Conservation (phyloP, 2,329 filamentous ascomycete species). For the Verticillium tricorpus region DNA sequence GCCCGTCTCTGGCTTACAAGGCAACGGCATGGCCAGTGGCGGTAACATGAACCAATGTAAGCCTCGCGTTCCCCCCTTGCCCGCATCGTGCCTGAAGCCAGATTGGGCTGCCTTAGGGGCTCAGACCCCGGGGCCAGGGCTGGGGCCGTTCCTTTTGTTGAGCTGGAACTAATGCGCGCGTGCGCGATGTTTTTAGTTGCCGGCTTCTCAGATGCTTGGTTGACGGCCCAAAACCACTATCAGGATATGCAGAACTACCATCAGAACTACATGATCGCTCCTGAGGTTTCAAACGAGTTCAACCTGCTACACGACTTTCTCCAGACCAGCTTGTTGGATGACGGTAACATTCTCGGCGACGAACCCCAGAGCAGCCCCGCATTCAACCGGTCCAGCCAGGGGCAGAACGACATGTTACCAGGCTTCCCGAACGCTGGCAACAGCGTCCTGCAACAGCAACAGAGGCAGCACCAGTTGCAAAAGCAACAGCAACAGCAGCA, state of each 20-base stretch:
- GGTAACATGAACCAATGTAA: constrained; percentile 71
- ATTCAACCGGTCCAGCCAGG: constrained; percentile 29
- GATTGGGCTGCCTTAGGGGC: not conserved
- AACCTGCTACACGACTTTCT: constrained; percentile 96
- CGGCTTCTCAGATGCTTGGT: constrained; percentile 79
- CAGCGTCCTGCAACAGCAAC: constrained; percentile 12
- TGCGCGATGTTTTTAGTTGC: constrained; percentile 50
- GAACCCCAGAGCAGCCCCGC: constrained; percentile 52
- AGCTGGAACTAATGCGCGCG: not conserved
- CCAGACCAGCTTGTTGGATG: constrained; percentile 85
- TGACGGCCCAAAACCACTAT: constrained; percentile 74
- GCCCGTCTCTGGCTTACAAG: constrained; percentile 62
- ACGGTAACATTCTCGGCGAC: constrained; percentile 66
- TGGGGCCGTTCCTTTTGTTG: not conserved
- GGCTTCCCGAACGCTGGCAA: constrained; percentile 30
- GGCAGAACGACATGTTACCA: constrained; percentile 42
- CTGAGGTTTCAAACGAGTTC: constrained; percentile 94
- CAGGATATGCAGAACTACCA: constrained; percentile 94
- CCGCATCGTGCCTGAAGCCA: constrained; percentile 12
- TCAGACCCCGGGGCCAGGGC: not conserved
- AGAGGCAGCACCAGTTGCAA: constrained; percentile 1
- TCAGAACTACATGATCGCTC: constrained; percentile 87
- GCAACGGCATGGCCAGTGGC: constrained; percentile 47
- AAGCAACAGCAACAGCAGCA: not conserved
- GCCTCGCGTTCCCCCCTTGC: constrained; percentile 22